Evolutionary conservation across 305 asterid genomes (phyloP), one percentile per base, ranked within the genome.

Genomic region (Fraxinus floribunda): DNA sequence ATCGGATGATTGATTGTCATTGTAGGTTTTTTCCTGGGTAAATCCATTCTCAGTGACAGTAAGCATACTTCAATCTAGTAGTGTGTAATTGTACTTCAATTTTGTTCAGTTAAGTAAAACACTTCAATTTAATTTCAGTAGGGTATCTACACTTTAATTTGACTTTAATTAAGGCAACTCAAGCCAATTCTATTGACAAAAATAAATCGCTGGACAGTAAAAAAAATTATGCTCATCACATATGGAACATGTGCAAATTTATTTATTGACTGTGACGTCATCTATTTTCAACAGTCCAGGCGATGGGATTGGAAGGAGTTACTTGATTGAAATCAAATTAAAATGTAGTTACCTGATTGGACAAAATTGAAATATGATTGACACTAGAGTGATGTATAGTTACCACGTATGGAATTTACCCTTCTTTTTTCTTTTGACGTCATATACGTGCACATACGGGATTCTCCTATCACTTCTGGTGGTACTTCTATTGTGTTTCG

Each of bases 1-100:
- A 13, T 24, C 71, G n/a, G 26, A 77, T 71, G 83, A 71, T 38
- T 81, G 29, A 66, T 15, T 81, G 55, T 16, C 30, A n/a, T 70
- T 20, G 64, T 72, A 46, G 18, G 70, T 74, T 35, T 72, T 78
- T 78, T 72, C 70, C 49, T 71, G 29, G 75, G 35, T 60, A 64
- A 22, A 64, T 64, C 34, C 73, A 20, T 24, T 22, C 34, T 20
- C 73, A 26, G 26, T 24, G 6, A 57, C 73, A 26, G 26, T 24
- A 18, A 57, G 29, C 15, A 29, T 24, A 29, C 36, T 66, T 26
- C 74, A 24, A 34, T 24, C 18, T 24, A 24, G 7, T 66, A 3
- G 32, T 9, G n/a, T 26, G 74, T 22, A 66, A 26, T 24, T 66
- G 74, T 66, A 22, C 68, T 66, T 24, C 35, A 66, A 26, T 66